Evolutionary conservation across 179 eudicot species (phyloP).

Genomic region (Vitellaria paradoxa): DNA sequence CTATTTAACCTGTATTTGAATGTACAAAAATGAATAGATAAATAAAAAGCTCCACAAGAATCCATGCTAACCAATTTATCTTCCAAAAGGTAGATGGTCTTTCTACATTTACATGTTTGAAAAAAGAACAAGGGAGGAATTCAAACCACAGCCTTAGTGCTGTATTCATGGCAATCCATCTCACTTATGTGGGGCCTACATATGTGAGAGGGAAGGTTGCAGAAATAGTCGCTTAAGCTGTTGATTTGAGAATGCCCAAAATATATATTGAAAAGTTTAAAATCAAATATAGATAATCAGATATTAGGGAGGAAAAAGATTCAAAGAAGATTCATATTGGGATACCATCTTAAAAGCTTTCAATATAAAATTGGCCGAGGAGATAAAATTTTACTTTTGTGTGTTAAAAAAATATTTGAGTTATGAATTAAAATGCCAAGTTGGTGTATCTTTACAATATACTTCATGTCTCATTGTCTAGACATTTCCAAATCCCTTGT

Average conservation of each 20-base stretch:
- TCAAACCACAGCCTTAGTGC: constrained; percentile 1
- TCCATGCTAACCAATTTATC: background rate
- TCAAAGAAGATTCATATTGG: background rate
- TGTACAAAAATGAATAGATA: background rate
- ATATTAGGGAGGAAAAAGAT: background rate
- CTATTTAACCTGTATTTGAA: background rate
- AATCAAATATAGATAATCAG: background rate
- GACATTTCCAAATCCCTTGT: too few species aligned
- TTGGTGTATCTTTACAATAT: too few species aligned
- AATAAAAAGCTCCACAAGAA: background rate
- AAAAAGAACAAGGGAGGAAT: background rate
- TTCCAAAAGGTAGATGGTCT: background rate
- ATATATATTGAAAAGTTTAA: background rate
- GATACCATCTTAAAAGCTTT: background rate
- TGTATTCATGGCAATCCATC: background rate
- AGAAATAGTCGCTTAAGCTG: background rate
- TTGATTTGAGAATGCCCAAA: background rate
- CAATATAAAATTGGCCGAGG: background rate
- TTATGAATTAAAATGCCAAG: too few species aligned
- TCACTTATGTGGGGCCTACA: background rate
- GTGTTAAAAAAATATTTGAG: too few species aligned
- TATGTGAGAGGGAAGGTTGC: background rate
- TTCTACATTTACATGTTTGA: background rate
- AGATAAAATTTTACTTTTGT: background rate
- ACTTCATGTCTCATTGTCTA: too few species aligned